phyloP scores from a whole-genome alignment of 139 green algal species.

The Coelastrella sp. region DNA sequence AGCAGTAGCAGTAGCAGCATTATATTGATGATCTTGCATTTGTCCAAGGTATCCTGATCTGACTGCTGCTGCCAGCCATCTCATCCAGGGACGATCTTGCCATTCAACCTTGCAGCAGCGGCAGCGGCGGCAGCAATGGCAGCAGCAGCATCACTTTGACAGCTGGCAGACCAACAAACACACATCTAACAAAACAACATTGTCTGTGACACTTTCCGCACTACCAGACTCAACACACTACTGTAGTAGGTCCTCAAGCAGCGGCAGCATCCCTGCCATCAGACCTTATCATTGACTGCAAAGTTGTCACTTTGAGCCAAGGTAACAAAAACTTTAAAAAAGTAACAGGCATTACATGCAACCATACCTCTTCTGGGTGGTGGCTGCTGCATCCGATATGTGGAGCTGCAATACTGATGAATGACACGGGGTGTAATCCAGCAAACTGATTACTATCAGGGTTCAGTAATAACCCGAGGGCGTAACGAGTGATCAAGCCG shows the following conservation, averaged over 20 bases:
- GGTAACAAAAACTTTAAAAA: too few relatives aligned
- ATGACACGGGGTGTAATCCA: not conserved
- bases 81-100: conserved; percentile 4
- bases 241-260: too few relatives aligned
- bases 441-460: not conserved
- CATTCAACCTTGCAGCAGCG: not conserved
- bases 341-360: too few relatives aligned
- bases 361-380: not conserved
- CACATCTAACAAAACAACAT: too few relatives aligned
- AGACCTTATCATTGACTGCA: too few relatives aligned
- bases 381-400: conserved; percentile 22
- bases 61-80: conserved; percentile 20
- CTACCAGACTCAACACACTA: too few relatives aligned
- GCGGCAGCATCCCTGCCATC: too few relatives aligned
- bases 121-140: conserved; percentile 1
- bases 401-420: conserved; percentile 15
- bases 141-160: not conserved
- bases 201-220: too few relatives aligned
- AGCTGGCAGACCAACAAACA: too few relatives aligned
- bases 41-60: not conserved
- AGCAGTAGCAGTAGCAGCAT: conserved; percentile 11
- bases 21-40: not conserved
- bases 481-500: conserved; percentile 5
- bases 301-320: too few relatives aligned
- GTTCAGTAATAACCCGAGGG: not conserved